These are phyloP conservation scores for Hypoxylon rubiginosum DNA, from an alignment of 2,329 filamentous ascomycete species.

Conservation along the genomic window DNA sequence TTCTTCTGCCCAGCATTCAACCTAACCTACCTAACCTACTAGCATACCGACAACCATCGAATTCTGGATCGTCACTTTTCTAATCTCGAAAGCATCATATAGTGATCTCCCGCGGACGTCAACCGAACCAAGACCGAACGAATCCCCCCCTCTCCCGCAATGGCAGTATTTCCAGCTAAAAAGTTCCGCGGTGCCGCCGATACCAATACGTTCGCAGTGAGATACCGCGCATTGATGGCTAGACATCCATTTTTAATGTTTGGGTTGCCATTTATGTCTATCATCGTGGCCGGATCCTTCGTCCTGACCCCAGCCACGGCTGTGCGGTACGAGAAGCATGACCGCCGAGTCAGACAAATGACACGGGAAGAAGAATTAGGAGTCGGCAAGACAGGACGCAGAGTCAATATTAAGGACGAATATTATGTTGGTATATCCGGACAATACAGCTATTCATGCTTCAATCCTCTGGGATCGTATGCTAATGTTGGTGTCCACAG, in stretches of 20 bases:
- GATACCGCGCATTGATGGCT: constrained; percentile 81
- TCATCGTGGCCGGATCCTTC: constrained; percentile 94
- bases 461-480: constrained; percentile 4
- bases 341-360: constrained; percentile 88
- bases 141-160: constrained; percentile 49
- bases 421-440: constrained; percentile 77
- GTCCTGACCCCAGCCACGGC: constrained; percentile 95
- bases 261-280: constrained; percentile 89
- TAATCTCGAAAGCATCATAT: background rate
- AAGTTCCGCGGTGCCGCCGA: constrained; percentile 78
- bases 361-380: constrained; percentile 88
- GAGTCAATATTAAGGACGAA: constrained; percentile 85
- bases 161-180: constrained; percentile 77
- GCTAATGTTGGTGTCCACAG: constrained; percentile 59
- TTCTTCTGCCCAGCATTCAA: constrained; percentile 1
- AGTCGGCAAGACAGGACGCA: constrained; percentile 77
- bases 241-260: constrained; percentile 92
- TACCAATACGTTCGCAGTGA: constrained; percentile 76
- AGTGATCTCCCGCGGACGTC: background rate
- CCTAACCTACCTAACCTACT: background rate
- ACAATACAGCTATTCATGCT: background rate
- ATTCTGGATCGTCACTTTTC: background rate
- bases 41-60: background rate
- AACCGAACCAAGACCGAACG: background rate
- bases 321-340: constrained; percentile 91